Base-by-base conservation (phyloP, 2,329 filamentous ascomycete species). In the Scopulariopsis brevicaulis region DNA sequence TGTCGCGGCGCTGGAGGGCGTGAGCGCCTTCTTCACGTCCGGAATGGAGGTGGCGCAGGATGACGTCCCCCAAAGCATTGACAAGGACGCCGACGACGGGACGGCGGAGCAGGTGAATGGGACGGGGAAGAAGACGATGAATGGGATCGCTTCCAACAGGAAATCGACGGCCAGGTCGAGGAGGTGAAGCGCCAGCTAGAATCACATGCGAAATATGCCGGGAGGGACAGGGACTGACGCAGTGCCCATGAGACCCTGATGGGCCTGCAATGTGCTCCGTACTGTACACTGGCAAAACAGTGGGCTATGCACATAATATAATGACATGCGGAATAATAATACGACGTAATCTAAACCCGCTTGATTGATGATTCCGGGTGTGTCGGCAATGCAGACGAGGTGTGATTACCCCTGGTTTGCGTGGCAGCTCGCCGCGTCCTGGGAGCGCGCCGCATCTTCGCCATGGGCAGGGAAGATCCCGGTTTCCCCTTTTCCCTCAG, bases 1-100 rank as follows among this genome's bases (percentile, higher is more conserved):
- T 73, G 91, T 99, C 51, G 90, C 91, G 0, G 84, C 81, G 15
- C 74, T 99, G 53, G 94, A 99, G 73, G 85, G 87, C 18, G 82
- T 96, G 3, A 96, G 91, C 67, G 89, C 89, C 65, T 71, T 88
- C 54, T 89, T 96, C 63, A 88, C 96, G 55, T 78, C 83, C 11
- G 93, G 92, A 0, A 84, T 96, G 18, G 84, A 90, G 64, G 86
- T 91, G 56, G 77, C 73, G 28, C 66, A 64, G 11, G 59, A 61
- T 18, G 50, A 32, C n/a, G 32, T 22, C 59, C 46, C 57, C 46
- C 34, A 37, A 20, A 56, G 52, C 52, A 58, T 22, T 34, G 46
- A 82, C 50, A 57, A 59, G 8, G 24, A 43, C 12, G 52, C 43
- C 43, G 25, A 52, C 24, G 58, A 15, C 10, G 57, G 50, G 53